Evolutionary conservation across 768 basidiomycete genomes (phyloP), one percentile per base, ranked within the genome.

Genomic region (Serendipita indica): DNA sequence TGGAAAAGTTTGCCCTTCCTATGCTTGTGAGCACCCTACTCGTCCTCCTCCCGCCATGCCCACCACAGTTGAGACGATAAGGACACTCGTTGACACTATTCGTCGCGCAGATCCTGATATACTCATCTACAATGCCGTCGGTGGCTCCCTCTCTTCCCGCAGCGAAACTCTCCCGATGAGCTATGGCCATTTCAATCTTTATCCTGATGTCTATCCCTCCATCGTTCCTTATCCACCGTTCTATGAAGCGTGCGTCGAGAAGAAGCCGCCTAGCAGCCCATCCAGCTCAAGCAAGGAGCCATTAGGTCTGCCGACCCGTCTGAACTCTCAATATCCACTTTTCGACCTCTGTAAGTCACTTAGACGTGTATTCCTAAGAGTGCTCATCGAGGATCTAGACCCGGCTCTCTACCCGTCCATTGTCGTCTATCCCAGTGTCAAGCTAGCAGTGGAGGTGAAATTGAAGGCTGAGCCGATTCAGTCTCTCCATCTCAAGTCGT

Each of bases 141-240:
- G 18, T 27, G n/a, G n/a, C 2, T 3, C 20, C 3, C 39, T 20
- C 28, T 3, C 10, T 7, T 33, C 5, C 27, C 14, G 3, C 10
- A 57, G 18, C 25, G 20, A 34, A 10, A 37, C 41, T 52, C 18
- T 34, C 18, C 27, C 60, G 33, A 6, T 45, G 2, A 14, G 56
- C 32, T 63, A 63, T 46, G 57, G 57, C 13, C 35, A 35, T 46
- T 61, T 63, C 45, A 49, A 63, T 27, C 25, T 63, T 16, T 63
- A 63, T 35, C 60, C 62, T 7, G 20, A 39, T 3, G 56, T 46
- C 3, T 63, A 63, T 54, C 62, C 62, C 12, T 14, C 45, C 33
- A 33, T 59, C 43, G 52, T 39, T 14, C 54, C 58, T 46, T 64
- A 62, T 39, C 63, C 63, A 16, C 35, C 39, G 16, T 30, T 32